Evolutionary conservation across 139 green algal genomes (phyloP), one percentile per base, ranked within the genome.

Genomic region (Coelastrella sp.): DNA sequence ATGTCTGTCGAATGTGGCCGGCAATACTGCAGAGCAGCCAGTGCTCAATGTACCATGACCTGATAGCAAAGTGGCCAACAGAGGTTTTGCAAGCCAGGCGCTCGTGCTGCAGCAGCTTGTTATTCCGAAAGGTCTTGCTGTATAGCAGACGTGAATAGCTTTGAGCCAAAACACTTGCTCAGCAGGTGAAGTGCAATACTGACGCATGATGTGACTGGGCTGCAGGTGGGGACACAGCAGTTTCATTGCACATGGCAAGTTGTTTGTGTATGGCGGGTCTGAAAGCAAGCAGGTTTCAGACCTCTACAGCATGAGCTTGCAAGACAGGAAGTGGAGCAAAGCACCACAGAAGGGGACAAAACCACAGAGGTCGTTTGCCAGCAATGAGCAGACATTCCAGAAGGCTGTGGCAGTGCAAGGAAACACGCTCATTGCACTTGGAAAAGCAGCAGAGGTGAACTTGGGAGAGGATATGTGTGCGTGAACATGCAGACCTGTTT

Each of bases 331-430:
- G 1, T 64, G 53, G 53, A 9, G 7, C 11, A 34, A 64, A 21
- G 17, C 53, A 32, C 1, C 53, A 64, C 53, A 64, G 53, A 37
- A 72, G 38, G 41, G 45, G 0, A 51, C 17, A 21, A 50, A 66
- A 38, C 73, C 40, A 72, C 19, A 50, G 25, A 62, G 40, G 40
- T 34, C 23, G 48, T 59, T 40, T 15, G 64, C 17, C 32, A 72
- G 41, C 48, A 83, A 32, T 11, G 79, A 38, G 72, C 73, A 63
- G 59, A 85, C 21, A 57, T 85, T 69, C 32, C 73, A 34, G 45
- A 38, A 37, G 35, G 73, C 51, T 37, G n/a, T 27, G 57, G n/a
- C 38, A 13, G 32, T 67, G n/a, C 32, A 15, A 67, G 53, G 32
- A 41, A 60, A 15, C 17, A n/a, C 17, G 6, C 11, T 64, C 19